These are phyloP conservation scores for Fraxinus latifolia DNA, from an alignment of 305 asterid genomes.

Conservation along the genomic window DNA sequence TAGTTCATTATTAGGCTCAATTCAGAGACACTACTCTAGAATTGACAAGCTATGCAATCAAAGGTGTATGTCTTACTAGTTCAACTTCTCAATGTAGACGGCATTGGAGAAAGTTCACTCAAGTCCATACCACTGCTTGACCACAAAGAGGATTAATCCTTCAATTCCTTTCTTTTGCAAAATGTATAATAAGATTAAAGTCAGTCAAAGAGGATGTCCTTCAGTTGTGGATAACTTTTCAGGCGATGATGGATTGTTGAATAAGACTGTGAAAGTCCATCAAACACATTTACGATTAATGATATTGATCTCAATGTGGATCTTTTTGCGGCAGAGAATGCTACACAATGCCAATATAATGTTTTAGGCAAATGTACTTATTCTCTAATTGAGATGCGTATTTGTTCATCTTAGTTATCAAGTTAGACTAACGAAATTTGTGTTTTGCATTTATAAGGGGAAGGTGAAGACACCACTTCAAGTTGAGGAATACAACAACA, in stretches of 20 bases:
- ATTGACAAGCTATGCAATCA: neutral
- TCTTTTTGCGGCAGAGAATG: neutral
- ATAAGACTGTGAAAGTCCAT: neutral
- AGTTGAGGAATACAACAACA: neutral
- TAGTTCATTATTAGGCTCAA: neutral
- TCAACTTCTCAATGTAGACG: neutral
- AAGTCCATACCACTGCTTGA: neutral
- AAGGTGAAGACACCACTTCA: neutral
- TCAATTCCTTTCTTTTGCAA: neutral
- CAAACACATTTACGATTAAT: neutral
- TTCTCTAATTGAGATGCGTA: neutral
- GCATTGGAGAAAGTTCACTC: neutral
- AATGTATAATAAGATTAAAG: neutral
- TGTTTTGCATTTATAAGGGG: neutral
- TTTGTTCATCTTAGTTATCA: neutral
- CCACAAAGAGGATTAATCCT: neutral
- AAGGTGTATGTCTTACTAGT: neutral
- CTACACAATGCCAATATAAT: neutral
- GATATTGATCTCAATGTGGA: neutral
- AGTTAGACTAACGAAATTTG: neutral
- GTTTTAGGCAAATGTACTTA: neutral
- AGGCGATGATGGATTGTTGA: neutral
- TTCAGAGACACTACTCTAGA: neutral
- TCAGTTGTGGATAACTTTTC: neutral
- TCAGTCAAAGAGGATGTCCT: neutral